phyloP scores from a whole-genome alignment of 768 basidiomycete species.

The Russula olivacea region DNA sequence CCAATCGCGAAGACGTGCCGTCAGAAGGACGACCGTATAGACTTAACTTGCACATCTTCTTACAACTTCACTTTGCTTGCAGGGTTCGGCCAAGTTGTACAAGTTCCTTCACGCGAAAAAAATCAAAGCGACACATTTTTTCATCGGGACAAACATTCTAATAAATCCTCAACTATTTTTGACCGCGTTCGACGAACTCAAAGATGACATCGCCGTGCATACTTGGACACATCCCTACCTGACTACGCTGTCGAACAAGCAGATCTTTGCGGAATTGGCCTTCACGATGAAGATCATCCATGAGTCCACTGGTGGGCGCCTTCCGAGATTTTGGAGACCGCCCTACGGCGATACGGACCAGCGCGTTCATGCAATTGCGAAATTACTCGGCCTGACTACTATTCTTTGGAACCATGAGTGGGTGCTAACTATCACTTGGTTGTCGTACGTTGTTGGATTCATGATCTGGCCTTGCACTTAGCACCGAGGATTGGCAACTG shows the following conservation, averaged over 20 bases:
- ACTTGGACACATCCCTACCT: slow-evolving; percentile 46
- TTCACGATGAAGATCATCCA: slow-evolving; percentile 52
- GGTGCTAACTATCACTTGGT: slow-evolving; percentile 10
- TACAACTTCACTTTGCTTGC: not conserved
- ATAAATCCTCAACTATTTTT: slow-evolving; percentile 50
- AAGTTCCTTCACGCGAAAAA: slow-evolving; percentile 62
- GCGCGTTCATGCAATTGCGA: slow-evolving; percentile 44
- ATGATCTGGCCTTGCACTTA: slow-evolving; percentile 28
- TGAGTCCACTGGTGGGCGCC: slow-evolving; percentile 41
- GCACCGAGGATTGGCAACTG: slow-evolving; percentile 78
- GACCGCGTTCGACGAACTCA: slow-evolving; percentile 40
- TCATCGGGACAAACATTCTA: slow-evolving; percentile 79
- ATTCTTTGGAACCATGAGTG: slow-evolving; percentile 42
- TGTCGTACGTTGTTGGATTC: not conserved
- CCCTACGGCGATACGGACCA: slow-evolving; percentile 39
- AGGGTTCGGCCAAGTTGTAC: slow-evolving; percentile 44
- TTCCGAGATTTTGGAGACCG: slow-evolving; percentile 41
- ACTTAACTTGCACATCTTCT: slow-evolving; percentile 9
- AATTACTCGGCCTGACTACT: slow-evolving; percentile 42
- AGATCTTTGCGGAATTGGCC: slow-evolving; percentile 44
- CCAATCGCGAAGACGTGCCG: not conserved
- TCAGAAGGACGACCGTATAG: not conserved
- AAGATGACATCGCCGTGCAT: slow-evolving; percentile 38
- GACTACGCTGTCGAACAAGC: slow-evolving; percentile 43
- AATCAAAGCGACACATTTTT: slow-evolving; percentile 76